Base-by-base conservation (phyloP, 1,139 yeast genomes). In the Hansenula anomala region DNA sequence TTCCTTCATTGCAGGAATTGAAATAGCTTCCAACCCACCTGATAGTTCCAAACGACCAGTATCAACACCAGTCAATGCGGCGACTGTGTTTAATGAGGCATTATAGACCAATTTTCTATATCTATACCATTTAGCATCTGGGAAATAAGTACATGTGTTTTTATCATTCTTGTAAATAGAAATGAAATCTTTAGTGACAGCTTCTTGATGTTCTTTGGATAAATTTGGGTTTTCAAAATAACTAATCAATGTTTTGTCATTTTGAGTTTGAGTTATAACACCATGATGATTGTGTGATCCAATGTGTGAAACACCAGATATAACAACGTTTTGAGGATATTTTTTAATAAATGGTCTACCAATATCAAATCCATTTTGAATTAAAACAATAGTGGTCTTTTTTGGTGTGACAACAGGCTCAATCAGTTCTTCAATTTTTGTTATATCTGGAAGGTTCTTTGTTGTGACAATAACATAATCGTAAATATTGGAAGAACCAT, bases 291-390 rank as follows among this genome's bases (percentile, higher is more conserved):
- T 61, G 28, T 59, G 62, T 2, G 67, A 61, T 2, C 66, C 66
- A 34, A 75, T 70, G 42, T 69, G 63, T 0, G 77, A 64, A 12
- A 76, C 75, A 6, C 79, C 82, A 36, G 78, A 69, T 18, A 75
- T 53, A 14, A 69, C 56, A n/a, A 69, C 55, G 42, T 68, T 67
- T 1, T 59, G 40, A 22, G 82, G 79, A 45, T 61, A 74, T 40
- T 59, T 58, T 30, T 58, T 56, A 37, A 69, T 51, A 62, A 75
- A 66, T 6, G 79, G 75, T 30, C 61, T 54, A 30, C 75, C 82
- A 36, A 75, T 67, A 36, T 68, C 79, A 45, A 77, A 65, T 3
- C 83, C 84, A 51, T 78, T 77, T 54, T 77, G 82, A 37, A 75
- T 59, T 47, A 77, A 59, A 1, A 77, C 67, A 22, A 75, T 61